Evolutionary conservation across 208 protist genomes (phyloP).

Genomic region (Entamoeba histolytica): DNA sequence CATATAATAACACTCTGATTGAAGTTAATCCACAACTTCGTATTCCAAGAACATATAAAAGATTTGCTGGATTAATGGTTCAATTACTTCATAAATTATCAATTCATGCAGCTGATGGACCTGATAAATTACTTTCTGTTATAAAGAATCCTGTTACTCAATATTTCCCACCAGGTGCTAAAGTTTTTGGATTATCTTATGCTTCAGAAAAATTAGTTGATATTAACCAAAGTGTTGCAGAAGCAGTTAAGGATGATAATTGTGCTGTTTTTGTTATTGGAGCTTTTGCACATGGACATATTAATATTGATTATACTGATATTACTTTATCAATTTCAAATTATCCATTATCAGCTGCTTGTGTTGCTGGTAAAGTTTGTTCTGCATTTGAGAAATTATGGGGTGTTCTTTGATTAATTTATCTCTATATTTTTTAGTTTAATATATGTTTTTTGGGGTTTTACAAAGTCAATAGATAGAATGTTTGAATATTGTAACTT

Average conservation of each 20-base stretch:
- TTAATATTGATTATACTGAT: neutral
- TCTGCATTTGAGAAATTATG: neutral
- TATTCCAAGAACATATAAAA: constrained; percentile 82
- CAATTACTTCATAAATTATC: neutral
- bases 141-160: neutral
- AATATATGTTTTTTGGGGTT: too few relatives aligned
- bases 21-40: constrained; percentile 77
- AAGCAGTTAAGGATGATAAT: neutral
- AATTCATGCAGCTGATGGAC: neutral
- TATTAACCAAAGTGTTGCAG: neutral
- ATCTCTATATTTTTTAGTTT: too few relatives aligned
- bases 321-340: neutral
- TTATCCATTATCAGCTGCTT: neutral
- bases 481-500: too few relatives aligned
- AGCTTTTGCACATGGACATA: neutral
- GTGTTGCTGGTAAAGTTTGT: neutral
- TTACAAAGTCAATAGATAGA: too few relatives aligned
- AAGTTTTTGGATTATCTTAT: neutral
- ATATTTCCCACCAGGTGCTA: neutral
- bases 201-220: neutral
- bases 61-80: constrained; percentile 87
- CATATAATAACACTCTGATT: constrained; percentile 68
- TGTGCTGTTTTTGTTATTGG: constrained; percentile 2
- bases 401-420: neutral
- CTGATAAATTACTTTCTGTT: neutral